These are phyloP conservation scores for Diaporthe sp. DNA, from an alignment of 2,329 filamentous ascomycete species.

Conservation along the genomic window DNA sequence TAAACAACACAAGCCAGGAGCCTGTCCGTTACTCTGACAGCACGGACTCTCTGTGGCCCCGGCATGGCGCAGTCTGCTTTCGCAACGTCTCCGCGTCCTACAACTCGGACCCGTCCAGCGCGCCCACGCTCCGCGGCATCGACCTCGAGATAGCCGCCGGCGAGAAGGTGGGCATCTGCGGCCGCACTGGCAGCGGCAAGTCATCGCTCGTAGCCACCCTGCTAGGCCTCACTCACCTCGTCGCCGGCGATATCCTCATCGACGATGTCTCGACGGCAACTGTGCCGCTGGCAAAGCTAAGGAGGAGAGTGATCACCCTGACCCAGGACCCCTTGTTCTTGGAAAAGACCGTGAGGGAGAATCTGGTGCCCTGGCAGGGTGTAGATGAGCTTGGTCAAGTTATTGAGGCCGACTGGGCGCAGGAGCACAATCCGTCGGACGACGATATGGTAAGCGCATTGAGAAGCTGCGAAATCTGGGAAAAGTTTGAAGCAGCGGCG, in stretches of 20 bases:
- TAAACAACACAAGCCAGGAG: background rate
- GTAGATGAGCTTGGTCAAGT: slow-evolving; percentile 36
- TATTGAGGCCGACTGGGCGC: background rate
- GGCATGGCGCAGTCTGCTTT: background rate
- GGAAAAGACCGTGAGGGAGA: slow-evolving; percentile 50
- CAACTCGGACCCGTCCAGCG: background rate
- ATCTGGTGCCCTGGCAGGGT: slow-evolving; percentile 54
- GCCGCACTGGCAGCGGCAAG: slow-evolving; percentile 57
- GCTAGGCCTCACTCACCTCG: slow-evolving; percentile 53
- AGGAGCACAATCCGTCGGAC: background rate
- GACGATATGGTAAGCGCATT: background rate
- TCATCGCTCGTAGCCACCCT: slow-evolving; percentile 53
- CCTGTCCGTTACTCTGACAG: background rate
- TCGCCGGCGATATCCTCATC: slow-evolving; percentile 51
- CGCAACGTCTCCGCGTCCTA: background rate
- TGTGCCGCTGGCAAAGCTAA: slow-evolving; percentile 44
- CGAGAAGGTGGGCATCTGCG: slow-evolving; percentile 54
- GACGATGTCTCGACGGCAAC: slow-evolving; percentile 55
- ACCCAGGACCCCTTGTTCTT: slow-evolving; percentile 66
- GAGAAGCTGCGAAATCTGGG: background rate
- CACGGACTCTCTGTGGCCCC: background rate
- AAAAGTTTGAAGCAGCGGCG: background rate
- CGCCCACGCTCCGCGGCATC: background rate
- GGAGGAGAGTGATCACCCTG: slow-evolving; percentile 60
- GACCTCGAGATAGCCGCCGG: slow-evolving; percentile 36